phyloP scores from a whole-genome alignment of 352 stramenopile genomes.

The Phytophthora rubi region DNA sequence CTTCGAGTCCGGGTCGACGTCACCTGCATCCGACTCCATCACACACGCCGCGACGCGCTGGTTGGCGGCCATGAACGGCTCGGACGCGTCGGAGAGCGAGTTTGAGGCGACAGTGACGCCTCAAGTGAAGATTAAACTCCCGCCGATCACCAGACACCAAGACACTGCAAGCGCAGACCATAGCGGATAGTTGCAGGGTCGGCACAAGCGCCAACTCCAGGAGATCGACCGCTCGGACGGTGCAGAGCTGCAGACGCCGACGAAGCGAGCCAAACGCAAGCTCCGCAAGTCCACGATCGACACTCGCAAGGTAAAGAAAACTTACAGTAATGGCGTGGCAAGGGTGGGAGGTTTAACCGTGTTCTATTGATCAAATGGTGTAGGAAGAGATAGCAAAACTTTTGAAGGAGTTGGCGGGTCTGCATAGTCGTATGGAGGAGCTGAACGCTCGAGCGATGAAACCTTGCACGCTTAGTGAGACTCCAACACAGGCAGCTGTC shows the following conservation, averaged over 20 bases:
- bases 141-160: not conserved
- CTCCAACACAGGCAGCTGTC: slow-evolving; percentile 9
- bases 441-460: slow-evolving; percentile 25
- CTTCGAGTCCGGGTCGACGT: not conserved
- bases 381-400: slow-evolving; percentile 36
- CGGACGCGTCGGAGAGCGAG: slow-evolving; percentile 21
- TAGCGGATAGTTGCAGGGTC: not conserved
- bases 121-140: slow-evolving; percentile 4
- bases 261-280: slow-evolving; percentile 32
- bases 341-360: not conserved
- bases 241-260: slow-evolving; percentile 2
- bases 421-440: slow-evolving; percentile 31
- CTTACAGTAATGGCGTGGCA: not conserved
- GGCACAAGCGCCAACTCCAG: not conserved
- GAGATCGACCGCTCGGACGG: not conserved
- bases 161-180: not conserved
- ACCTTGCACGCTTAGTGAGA: slow-evolving; percentile 1
- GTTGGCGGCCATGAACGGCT: slow-evolving; percentile 30
- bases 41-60: slow-evolving; percentile 31
- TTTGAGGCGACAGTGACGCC: slow-evolving; percentile 7
- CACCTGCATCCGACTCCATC: slow-evolving; percentile 10
- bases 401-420: slow-evolving; percentile 27
- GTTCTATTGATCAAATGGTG: not conserved
- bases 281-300: slow-evolving; percentile 37
- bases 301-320: slow-evolving; percentile 21